Conservation (phyloP, 257 asterid genomes). For the Hygrophila difformis region DNA sequence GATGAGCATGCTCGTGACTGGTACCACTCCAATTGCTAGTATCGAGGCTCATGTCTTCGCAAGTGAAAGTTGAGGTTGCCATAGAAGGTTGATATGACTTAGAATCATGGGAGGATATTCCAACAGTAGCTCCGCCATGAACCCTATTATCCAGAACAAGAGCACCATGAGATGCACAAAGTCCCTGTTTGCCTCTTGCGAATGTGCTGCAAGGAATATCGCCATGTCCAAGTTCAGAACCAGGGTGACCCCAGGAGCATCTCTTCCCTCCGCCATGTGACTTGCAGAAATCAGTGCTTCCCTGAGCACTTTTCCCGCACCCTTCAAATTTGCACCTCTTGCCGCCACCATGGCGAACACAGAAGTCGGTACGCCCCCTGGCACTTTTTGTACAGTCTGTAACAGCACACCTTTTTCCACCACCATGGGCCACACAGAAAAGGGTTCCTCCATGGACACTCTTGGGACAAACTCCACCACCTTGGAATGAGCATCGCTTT, state of each 20-base stretch:
- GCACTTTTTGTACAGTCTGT: constrained; percentile 88
- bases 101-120: constrained; percentile 36
- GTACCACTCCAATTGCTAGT: constrained; percentile 22
- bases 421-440: constrained; percentile 88
- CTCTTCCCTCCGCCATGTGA: constrained; percentile 95
- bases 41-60: constrained; percentile 31
- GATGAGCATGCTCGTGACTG: no score
- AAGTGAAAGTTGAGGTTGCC: constrained; percentile 24
- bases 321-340: constrained; percentile 73
- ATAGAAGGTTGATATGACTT: constrained; percentile 20
- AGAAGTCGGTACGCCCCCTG: constrained; percentile 80
- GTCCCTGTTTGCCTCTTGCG: constrained; percentile 65
- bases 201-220: constrained; percentile 61
- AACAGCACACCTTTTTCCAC: constrained; percentile 80
- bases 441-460: constrained; percentile 95
- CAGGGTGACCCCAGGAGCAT: constrained; percentile 82
- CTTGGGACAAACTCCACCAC: constrained; percentile 80
- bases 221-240: constrained; percentile 49
- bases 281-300: constrained; percentile 93
- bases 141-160: constrained; percentile 78
- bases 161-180: constrained; percentile 71
- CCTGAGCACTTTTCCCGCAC: constrained; percentile 95
- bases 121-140: constrained; percentile 72
- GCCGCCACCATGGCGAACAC: constrained; percentile 96
- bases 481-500: constrained; percentile 71